Evolutionary conservation across 2,329 filamentous ascomycete genomes (phyloP).

Genomic region (Phialophora verrucosa): DNA sequence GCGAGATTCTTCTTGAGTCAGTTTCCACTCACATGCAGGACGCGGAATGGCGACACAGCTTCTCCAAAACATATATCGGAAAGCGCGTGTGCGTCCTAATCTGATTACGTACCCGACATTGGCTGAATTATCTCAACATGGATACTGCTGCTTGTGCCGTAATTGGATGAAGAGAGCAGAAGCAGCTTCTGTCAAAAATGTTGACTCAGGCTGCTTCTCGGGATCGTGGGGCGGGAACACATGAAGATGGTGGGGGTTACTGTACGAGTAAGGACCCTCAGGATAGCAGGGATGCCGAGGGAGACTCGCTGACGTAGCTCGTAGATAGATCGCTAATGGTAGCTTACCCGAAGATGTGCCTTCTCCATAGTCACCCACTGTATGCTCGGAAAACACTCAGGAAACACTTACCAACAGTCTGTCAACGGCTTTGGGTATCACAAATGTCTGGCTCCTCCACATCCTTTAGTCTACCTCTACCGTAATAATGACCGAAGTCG

Average conservation of each 20-base stretch:
- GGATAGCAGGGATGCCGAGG: too few species aligned
- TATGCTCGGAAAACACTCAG: background rate
- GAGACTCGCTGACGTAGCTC: background rate
- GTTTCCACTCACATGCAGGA: conserved; percentile 24
- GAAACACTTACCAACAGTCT: background rate
- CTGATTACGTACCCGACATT: conserved; percentile 31
- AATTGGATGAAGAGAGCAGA: conserved; percentile 11
- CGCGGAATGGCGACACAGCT: conserved; percentile 5
- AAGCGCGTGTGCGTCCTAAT: conserved; percentile 11
- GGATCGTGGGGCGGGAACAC: background rate
- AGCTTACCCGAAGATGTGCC: conserved; percentile 4
- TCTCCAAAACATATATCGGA: conserved; percentile 27
- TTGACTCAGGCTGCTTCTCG: conserved; percentile 3
- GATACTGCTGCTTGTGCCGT: conserved; percentile 12
- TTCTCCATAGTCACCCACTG: background rate
- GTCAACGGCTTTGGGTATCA: background rate
- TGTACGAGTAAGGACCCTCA: background rate
- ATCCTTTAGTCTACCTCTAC: background rate
- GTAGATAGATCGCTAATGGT: background rate
- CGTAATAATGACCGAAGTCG: conserved; percentile 33
- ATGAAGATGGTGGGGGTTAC: background rate
- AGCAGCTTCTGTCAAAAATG: background rate
- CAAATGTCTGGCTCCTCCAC: conserved; percentile 1
- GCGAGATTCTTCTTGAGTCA: background rate
- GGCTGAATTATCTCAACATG: conserved; percentile 30